Percentiles rank a stretch among this genome's conserved stretches.
These are phyloP conservation scores for Trametes villosa DNA, from an alignment of 768 basidiomycete species.

Conservation along the genomic window DNA sequence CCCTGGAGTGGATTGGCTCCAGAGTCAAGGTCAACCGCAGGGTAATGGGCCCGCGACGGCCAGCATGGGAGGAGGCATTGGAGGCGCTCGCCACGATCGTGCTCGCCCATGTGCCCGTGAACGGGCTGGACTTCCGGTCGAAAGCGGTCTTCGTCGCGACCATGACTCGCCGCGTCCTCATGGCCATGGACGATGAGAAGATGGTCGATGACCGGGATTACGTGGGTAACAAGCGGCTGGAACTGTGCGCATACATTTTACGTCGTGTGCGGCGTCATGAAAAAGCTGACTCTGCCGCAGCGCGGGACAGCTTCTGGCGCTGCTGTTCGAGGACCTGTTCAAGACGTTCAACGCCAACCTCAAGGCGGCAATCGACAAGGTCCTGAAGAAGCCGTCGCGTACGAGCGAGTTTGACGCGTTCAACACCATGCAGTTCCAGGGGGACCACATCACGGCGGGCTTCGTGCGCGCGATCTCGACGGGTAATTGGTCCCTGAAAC, in stretches of 20 bases:
- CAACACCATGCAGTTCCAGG: constrained; percentile 93
- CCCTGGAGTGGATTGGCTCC: constrained; percentile 93
- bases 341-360: constrained; percentile 98
- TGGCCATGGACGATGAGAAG: constrained; percentile 95
- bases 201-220: constrained; percentile 99
- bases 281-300: constrained; percentile 45
- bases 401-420: constrained; percentile 94
- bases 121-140: constrained; percentile 83
- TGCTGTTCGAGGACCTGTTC: constrained; percentile 98
- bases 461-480: constrained; percentile 98
- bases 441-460: constrained; percentile 94
- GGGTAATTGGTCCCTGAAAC: constrained; percentile 98
- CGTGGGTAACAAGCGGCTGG: constrained; percentile 97
- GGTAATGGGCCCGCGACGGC: constrained; percentile 79
- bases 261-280: not conserved
- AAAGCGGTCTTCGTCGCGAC: constrained; percentile 98
- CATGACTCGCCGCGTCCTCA: constrained; percentile 94
- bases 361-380: constrained; percentile 94
- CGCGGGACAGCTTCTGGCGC: constrained; percentile 92
- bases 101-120: constrained; percentile 93
- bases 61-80: constrained; percentile 92
- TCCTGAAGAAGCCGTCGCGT: constrained; percentile 93
- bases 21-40: constrained; percentile 87
- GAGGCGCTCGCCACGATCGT: constrained; percentile 98
- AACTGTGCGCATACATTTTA: constrained; percentile 68